phyloP scores from a whole-genome alignment of 257 asterid species.

The Solanum chaucha region DNA sequence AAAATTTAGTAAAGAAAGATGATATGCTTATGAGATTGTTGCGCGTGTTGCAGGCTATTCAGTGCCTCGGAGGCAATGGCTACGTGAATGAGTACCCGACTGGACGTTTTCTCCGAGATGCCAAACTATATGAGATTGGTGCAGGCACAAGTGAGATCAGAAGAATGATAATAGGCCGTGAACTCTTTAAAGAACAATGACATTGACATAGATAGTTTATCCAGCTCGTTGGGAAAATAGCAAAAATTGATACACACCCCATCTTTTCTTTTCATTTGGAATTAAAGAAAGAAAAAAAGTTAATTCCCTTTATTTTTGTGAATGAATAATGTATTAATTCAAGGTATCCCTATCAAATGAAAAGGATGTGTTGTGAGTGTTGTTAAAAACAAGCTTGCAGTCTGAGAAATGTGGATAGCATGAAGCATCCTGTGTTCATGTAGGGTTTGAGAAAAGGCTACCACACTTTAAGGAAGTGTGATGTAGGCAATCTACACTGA shows the following conservation, averaged over 20 bases:
- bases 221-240: background rate
- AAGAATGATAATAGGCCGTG: conserved; percentile 80
- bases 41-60: conserved; percentile 70
- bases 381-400: background rate
- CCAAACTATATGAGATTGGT: conserved; percentile 90
- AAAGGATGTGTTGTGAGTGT: background rate
- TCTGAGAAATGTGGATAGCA: background rate
- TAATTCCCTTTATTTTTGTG: background rate
- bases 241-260: background rate
- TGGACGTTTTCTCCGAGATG: conserved; percentile 93
- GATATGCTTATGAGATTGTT: background rate
- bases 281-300: background rate
- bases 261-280: background rate
- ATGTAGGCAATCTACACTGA: background rate
- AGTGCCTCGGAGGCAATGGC: conserved; percentile 94
- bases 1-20: background rate
- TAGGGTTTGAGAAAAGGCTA: background rate
- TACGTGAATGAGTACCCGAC: conserved; percentile 90
- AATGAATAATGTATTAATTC: background rate
- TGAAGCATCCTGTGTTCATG: background rate
- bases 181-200: conserved; percentile 62
- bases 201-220: background rate
- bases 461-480: background rate
- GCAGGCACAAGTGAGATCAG: conserved; percentile 97
- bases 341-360: background rate